Evolutionary conservation across 164 flowering plant species (phyloP).

Genomic region (Vitis rupestris): DNA sequence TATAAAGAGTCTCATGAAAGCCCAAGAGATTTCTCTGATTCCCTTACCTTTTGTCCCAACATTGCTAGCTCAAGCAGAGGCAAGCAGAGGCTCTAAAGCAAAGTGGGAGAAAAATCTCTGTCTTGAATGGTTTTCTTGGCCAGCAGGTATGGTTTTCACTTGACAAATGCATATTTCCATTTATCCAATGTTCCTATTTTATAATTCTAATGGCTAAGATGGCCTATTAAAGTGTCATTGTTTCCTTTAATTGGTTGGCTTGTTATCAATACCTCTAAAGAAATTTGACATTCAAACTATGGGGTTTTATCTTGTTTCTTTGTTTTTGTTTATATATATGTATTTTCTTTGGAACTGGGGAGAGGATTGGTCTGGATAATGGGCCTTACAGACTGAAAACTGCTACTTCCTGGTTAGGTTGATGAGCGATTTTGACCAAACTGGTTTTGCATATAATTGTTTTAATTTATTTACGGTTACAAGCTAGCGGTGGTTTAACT

Average conservation of each 20-base stretch:
- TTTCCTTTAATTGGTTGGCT: background rate
- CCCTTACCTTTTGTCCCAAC: constrained; percentile 64
- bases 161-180: background rate
- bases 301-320: too few relatives aligned
- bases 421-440: too few relatives aligned
- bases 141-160: constrained; percentile 60
- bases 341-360: too few relatives aligned
- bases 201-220: background rate
- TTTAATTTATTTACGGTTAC: too few relatives aligned
- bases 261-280: too few relatives aligned
- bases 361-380: too few relatives aligned
- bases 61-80: constrained; percentile 85
- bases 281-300: too few relatives aligned
- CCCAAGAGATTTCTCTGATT: constrained; percentile 34
- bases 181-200: background rate
- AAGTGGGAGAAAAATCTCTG: constrained; percentile 71
- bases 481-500: too few relatives aligned
- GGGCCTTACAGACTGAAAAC: too few relatives aligned
- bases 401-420: too few relatives aligned
- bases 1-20: constrained; percentile 58
- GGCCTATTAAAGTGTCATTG: background rate
- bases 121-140: constrained; percentile 87
- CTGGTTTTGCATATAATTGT: too few relatives aligned
- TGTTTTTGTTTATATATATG: too few relatives aligned
- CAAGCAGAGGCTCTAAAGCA: constrained; percentile 65